Base-by-base conservation (phyloP, 129 eudicot genomes). In the Flaveria trinervia region DNA sequence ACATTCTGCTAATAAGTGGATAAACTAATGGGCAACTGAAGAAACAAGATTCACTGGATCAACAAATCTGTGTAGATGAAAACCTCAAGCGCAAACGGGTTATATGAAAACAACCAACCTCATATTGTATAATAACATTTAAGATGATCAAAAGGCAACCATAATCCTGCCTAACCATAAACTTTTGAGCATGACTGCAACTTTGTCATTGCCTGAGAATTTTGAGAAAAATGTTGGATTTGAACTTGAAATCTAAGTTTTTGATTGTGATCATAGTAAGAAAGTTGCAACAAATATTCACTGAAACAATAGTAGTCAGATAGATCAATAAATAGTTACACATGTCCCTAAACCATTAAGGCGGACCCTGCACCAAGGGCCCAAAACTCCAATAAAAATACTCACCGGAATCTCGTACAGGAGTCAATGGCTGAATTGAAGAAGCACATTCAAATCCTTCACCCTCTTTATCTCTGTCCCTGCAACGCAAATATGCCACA, bases 401-500 rank as follows among this genome's bases (percentile, higher is more conserved):
- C 39, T 25, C 68, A 61, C 18, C 68, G 26, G 43, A 26, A 25
- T 60, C 18, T 61, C 18, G 1, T 61, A 61, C 43, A 14, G 46
- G 45, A 64, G 69, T 64, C 69, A 30, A 20, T 64, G 44, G 4
- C 46, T 20, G 22, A 30, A 28, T 30, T 64, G 69, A 64, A 64
- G 46, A 30, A 64, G 69, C 69, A 64, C 69, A 64, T 64, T 64
- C 46, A 64, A 64, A 15, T 64, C 69, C 45, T 64, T 64, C 22
- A 64, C 69, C 46, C 69, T 30, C 69, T 64, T n/a, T 64, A 64
- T 64, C 46, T 64, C 69, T 15, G 45, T 28, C 46, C 69, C 69
- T 64, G 46, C 69, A 62, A 64, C 10, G 3, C 22, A 30, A 60
- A 28, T 57, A 57, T 0, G 65, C 30, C 65, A 20, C n/a, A 23